phyloP scores from a whole-genome alignment of 257 asterid genomes.

The Anisodus tanguticus region DNA sequence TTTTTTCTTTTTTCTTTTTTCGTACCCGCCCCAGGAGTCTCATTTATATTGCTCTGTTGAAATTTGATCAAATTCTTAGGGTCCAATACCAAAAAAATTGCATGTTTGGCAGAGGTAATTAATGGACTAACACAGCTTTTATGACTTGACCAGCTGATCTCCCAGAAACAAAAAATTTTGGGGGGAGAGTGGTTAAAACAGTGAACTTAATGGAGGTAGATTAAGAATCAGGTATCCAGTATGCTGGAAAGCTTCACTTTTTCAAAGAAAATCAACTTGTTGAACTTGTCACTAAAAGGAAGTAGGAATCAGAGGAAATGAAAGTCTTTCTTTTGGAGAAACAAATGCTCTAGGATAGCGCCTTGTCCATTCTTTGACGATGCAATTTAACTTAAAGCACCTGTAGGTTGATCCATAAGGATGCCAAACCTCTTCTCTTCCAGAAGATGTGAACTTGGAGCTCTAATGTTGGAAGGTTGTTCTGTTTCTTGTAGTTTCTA shows the following conservation, averaged over 20 bases:
- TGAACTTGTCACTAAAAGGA: neutral
- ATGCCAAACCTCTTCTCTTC: conserved; percentile 9
- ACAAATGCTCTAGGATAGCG: neutral
- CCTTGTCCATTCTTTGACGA: neutral
- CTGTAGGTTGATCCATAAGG: neutral
- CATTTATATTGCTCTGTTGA: neutral
- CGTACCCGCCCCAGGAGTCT: neutral
- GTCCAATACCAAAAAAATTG: neutral
- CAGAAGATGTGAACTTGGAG: neutral
- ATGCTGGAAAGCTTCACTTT: neutral
- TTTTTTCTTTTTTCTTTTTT: neutral
- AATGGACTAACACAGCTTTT: neutral
- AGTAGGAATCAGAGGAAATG: neutral
- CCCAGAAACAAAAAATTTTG: conserved; percentile 5
- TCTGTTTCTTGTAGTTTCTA: conserved; percentile 1
- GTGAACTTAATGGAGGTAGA: conserved; percentile 10
- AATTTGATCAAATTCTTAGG: neutral
- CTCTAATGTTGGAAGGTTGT: conserved; percentile 11
- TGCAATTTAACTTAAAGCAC: conserved; percentile 10
- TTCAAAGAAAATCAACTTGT: conserved; percentile 20
- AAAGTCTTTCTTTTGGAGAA: neutral
- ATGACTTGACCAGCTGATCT: conserved; percentile 16
- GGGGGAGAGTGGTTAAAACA: neutral
- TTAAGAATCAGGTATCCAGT: conserved; percentile 3
- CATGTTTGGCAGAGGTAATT: neutral